Conservation (phyloP, 805 yeast genomes). For the Ogataea salicorniae region DNA sequence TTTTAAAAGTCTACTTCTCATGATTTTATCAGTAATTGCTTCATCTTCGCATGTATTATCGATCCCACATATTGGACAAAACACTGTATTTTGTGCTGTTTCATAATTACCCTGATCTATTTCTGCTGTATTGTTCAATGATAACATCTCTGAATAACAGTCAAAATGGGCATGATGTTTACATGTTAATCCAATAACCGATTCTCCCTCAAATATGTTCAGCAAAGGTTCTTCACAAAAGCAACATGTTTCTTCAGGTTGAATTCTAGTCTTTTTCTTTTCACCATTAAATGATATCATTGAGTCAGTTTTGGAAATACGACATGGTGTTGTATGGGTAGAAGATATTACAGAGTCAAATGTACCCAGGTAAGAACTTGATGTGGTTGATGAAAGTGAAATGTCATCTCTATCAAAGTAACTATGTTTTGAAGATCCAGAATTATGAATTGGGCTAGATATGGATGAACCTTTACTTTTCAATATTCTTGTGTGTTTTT, state of each 20-base stretch:
- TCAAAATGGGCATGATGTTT: constrained; percentile 40
- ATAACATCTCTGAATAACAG: constrained; percentile 33
- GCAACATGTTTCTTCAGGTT: constrained; percentile 29
- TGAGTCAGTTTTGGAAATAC: not conserved
- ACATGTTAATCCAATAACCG: constrained; percentile 36
- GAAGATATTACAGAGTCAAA: not conserved
- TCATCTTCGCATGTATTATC: constrained; percentile 12
- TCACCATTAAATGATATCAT: not conserved
- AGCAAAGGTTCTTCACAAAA: constrained; percentile 41
- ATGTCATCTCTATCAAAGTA: not conserved
- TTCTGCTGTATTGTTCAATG: constrained; percentile 1
- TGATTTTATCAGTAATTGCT: constrained; percentile 12
- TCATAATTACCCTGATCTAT: not conserved
- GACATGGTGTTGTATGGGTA: not conserved
- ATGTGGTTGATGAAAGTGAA: not conserved
- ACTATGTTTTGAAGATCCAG: too few species aligned
- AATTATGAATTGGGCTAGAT: not conserved
- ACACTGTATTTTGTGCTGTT: constrained; percentile 1
- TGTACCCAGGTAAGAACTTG: not conserved
- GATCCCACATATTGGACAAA: constrained; percentile 18
- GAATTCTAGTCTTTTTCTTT: constrained; percentile 7
- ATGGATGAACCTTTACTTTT: not conserved
- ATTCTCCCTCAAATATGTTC: constrained; percentile 38
- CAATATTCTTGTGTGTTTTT: not conserved
- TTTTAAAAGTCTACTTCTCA: constrained; percentile 9